Evolutionary conservation across 257 asterid genomes (phyloP), one percentile per base, ranked within the genome.

Genomic region (Petunia secreta): DNA sequence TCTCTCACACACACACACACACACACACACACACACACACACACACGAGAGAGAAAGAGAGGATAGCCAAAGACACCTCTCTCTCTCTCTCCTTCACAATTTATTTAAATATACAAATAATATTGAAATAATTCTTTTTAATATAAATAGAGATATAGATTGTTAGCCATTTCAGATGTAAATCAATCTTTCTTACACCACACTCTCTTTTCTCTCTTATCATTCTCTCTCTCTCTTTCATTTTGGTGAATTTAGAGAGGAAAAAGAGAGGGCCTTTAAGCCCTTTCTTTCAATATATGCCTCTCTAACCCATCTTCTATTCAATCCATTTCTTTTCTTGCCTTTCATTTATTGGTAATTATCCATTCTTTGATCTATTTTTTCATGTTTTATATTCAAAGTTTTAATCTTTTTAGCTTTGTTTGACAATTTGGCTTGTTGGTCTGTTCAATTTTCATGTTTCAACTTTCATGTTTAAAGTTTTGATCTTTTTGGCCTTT

Each of bases 251-350:
- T 79, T 79, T 89, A 77, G 48, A 65, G 81, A 81, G 80, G 75
- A 84, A 76, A 81, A 81, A 85, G 84, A 86, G 86, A 87, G 89
- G 94, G 95, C 90, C 93, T 85, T 86, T 82, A 73, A 81, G 91
- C 92, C 93, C 90, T 90, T 92, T 85, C 90, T 88, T 85, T 73
- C 89, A 84, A 80, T 88, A 91, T 87, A 87, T 89, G 92, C 91
- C 91, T 85, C 97, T 89, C 86, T 85, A 85, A 73, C 86, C 88
- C 93, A 95, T 95, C 98, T 95, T 92, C 86, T 89, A 67, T 89
- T 82, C 52, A 80, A 83, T 84, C 85, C 78, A 82, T 83, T 89
- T 87, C 68, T 86, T 86, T 57, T 86, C 88, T 82, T 86, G 88
- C 86, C 84, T 82, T 85, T 79, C 75, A 62, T 85, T 84, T 38